Evolutionary conservation across 257 asterid species (phyloP), one percentile per base, ranked within the genome.

Genomic region (Knoxia roxburghii): DNA sequence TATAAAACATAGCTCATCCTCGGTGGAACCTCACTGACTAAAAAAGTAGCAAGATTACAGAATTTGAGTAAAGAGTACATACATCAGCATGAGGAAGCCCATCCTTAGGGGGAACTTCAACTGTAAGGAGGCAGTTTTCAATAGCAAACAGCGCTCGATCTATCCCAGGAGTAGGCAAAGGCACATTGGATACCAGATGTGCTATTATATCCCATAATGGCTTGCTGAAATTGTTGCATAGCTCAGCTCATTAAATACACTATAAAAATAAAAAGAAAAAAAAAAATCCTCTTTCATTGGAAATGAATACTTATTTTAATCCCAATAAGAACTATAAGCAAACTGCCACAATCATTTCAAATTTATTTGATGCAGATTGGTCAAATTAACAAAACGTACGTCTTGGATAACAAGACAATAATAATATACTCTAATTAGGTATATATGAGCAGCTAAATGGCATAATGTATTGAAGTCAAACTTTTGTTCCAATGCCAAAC

Each of bases 41-140:
- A 54, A 54, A 17, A 55, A 55, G 1, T 29, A 52, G 6, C 6
- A 10, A 21, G 13, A 21, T 23, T 53, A 21, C 18, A 23, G 5
- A 79, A 68, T 29, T 67, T 68, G 37, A 70, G 64, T 27, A 24
- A 64, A 57, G 35, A 55, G 37, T 59, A 73, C 98, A 70, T 90
- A 93, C 99, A 86, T 93, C 99, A 69, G 89, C 99, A 80, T 90
- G 95, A 61, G 96, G 97, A 83, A 92, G 97, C 62, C 91, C 86
- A 75, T 88, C 95, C 82, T 79, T 86, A 14, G 93, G 93, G 15
- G 98, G 98, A 77, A 93, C 88, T 82, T 93, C 97, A 61, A 93
- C 84, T 49, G 95, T 86, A 71, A 90, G 96, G 69, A 93, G 83
- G 66, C 95, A 86, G 82, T 86, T 84, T 80, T 88, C 95, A 51